Base-by-base conservation (phyloP, 371 early-diverging fungal genomes). In the Syncephalastrum monosporum region DNA sequence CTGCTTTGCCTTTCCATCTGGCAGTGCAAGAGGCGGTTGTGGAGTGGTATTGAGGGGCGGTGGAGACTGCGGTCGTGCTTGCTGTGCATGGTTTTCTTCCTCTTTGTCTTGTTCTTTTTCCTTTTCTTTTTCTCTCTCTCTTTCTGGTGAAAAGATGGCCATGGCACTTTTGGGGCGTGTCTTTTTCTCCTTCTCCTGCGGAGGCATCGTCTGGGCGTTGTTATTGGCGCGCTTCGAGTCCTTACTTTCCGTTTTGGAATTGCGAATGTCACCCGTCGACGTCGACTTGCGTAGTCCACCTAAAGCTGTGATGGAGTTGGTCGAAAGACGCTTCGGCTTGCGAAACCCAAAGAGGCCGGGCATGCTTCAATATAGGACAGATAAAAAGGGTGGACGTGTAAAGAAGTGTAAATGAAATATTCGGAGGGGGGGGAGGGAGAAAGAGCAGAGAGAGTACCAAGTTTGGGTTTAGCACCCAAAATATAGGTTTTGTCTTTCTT, bases 181-280 rank as follows among this genome's bases (percentile, higher is more conserved):
- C 7, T 29, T 29, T 29, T 29, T 29, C 29, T 29, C 29, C 7
- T 3, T 4, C 7, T 29, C 29, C 29, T 29, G 29, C 29, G 29
- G 29, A 29, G 29, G 29, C 29, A 29, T 29, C 3, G 29, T 29
- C 6, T 29, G 29, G 29, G 29, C 29, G 29, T 7, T 29, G 29
- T 29, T 29, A 29, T 29, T 29, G 29, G 29, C 29, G 29, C 29
- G 29, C 29, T 29, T 29, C 7, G 29, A 29, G 29, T 29, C 29
- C 7, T 29, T 29, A 29, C 7, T 29, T 29, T 29, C 29, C 29
- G 4, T 29, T 6, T 29, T 29, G 29, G 29, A 29, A 29, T 29
- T 29, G 29, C 29, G 29, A 44, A 64, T 64, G 29, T 68, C 55
- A 15, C 64, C 61, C 41, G 64, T 60, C 5, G 64, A 60, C 43